A percentile compares a stretch with the other conserved stretches of the same genome.
Evolutionary conservation across 345 rosid genomes (phyloP).

Genomic region (Arabis alpina): DNA sequence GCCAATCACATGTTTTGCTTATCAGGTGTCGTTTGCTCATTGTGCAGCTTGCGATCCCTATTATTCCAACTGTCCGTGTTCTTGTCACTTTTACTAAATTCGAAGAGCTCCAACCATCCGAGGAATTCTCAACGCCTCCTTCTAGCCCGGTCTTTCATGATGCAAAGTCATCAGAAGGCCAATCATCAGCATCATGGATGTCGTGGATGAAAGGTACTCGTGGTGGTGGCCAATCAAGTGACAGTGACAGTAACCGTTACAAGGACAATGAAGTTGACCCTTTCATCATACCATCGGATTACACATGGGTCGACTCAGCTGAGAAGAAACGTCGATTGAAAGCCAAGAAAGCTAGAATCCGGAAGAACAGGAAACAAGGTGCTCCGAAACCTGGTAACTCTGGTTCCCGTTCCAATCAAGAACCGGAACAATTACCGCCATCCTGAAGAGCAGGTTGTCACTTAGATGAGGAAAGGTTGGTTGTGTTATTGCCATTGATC

Average conservation of each 20-base stretch:
- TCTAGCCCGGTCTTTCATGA: constrained; percentile 90
- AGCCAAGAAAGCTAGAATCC: constrained; percentile 85
- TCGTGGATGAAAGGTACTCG: constrained; percentile 91
- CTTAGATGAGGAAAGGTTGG: constrained; percentile 34
- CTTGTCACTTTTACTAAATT: constrained; percentile 89
- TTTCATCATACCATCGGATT: constrained; percentile 74
- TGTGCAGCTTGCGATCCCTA: constrained; percentile 86
- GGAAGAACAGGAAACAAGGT: constrained; percentile 64
- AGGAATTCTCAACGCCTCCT: constrained; percentile 82
- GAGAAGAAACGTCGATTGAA: constrained; percentile 88
- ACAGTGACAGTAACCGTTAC: constrained; percentile 67
- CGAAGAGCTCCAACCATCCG: constrained; percentile 81
- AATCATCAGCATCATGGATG: constrained; percentile 65
- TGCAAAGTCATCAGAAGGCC: constrained; percentile 64
- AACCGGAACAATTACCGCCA: constrained; percentile 35
- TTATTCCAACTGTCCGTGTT: constrained; percentile 87
- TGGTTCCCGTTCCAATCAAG: constrained; percentile 46
- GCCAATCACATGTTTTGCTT: background rate
- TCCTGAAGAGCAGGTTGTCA: constrained; percentile 15
- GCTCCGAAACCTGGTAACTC: constrained; percentile 49
- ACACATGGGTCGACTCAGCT: constrained; percentile 84
- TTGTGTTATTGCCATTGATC: constrained; percentile 25
- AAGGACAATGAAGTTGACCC: constrained; percentile 75
- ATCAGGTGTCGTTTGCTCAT: constrained; percentile 5
- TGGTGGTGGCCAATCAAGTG: constrained; percentile 68